Evolutionary conservation across 805 yeast species (phyloP).

Genomic region (Saccharomycopsis javanensis): DNA sequence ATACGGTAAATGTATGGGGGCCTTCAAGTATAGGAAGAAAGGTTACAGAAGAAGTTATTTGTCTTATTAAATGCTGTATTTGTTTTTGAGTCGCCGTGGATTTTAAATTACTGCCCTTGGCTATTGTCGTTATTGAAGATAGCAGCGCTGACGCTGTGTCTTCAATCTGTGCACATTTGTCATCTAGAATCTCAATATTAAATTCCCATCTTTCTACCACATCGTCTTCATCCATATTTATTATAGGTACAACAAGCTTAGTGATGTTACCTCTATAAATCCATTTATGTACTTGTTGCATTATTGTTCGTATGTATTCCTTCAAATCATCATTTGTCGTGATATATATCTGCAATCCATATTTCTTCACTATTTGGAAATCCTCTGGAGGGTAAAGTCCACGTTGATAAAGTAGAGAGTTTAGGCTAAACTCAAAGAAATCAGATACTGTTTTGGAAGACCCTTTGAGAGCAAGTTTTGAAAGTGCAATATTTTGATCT

Average conservation of each 20-base stretch:
- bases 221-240: conserved; percentile 56
- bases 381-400: conserved; percentile 87
- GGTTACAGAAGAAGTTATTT: conserved; percentile 79
- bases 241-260: conserved; percentile 61
- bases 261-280: conserved; percentile 57
- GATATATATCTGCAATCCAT: conserved; percentile 65
- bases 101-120: conserved; percentile 25
- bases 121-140: background rate
- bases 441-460: conserved; percentile 73
- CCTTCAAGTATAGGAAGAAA: conserved; percentile 68
- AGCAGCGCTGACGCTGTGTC: background rate
- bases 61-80: conserved; percentile 79
- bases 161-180: conserved; percentile 18
- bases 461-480: conserved; percentile 60
- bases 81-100: conserved; percentile 51
- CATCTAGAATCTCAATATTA: conserved; percentile 37
- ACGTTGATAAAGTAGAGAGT: conserved; percentile 76
- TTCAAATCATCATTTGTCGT: conserved; percentile 70
- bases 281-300: conserved; percentile 68
- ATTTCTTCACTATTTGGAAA: conserved; percentile 66
- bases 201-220: conserved; percentile 85
- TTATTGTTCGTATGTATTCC: conserved; percentile 53
- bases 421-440: conserved; percentile 73
- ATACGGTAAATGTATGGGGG: conserved; percentile 68
- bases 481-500: background rate